Evolutionary conservation across 1,139 yeast species (phyloP).

Genomic region (Diutina pseudorugosa): DNA sequence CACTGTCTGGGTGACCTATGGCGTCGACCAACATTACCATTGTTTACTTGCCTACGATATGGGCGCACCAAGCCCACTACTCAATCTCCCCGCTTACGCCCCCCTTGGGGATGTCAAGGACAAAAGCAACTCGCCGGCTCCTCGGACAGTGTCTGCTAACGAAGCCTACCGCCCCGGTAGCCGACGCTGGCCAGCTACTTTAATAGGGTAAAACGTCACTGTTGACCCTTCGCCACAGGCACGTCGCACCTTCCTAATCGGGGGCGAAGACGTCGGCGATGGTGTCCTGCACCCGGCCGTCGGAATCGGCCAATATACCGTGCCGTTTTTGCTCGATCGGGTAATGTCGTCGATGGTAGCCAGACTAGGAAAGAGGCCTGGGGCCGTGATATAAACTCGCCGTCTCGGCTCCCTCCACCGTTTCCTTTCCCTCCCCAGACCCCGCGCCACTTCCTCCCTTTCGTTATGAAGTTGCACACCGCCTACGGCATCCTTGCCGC

Average conservation of each 20-base stretch:
- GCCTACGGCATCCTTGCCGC: not conserved
- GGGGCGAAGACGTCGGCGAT: not conserved
- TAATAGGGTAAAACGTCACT: too few species aligned
- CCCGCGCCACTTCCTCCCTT: not conserved
- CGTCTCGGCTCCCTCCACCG: not conserved
- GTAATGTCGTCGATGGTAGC: not conserved
- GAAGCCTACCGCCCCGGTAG: too few species aligned
- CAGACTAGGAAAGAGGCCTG: not conserved
- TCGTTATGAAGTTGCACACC: conserved; percentile 3
- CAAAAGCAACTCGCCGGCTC: too few species aligned
- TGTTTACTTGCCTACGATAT: too few species aligned
- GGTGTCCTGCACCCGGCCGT: not conserved
- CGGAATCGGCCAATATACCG: not conserved
- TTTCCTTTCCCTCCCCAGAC: not conserved
- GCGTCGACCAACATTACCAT: too few species aligned
- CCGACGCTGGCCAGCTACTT: too few species aligned
- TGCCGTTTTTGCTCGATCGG: not conserved
- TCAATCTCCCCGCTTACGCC: too few species aligned
- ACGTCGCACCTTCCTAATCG: not conserved
- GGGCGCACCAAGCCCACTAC: too few species aligned
- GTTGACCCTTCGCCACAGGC: too few species aligned
- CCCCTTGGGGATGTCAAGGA: too few species aligned
- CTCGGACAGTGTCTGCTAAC: too few species aligned
- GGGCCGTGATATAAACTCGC: not conserved
- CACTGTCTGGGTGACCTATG: too few species aligned